phyloP scores from a whole-genome alignment of 495 filamentous ascomycete species.

The Xylaria castorea region DNA sequence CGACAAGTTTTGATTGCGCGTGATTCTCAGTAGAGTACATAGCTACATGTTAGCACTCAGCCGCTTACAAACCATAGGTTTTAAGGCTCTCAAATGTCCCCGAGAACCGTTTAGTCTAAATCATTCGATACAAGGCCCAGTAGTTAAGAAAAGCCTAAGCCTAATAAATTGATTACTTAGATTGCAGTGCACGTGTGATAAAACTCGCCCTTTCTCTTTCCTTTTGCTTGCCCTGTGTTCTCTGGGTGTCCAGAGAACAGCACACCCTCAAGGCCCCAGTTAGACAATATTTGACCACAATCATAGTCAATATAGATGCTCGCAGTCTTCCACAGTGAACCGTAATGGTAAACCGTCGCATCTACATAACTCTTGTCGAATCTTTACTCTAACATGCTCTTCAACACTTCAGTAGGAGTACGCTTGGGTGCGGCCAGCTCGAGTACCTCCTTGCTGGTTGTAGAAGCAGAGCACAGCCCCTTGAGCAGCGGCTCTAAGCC shows the following conservation, averaged over 20 bases:
- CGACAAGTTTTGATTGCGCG: neutral
- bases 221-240: neutral
- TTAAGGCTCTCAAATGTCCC: neutral
- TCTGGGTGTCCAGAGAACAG: neutral
- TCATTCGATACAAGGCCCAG: neutral
- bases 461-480: constrained; percentile 43
- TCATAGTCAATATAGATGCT: neutral
- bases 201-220: neutral
- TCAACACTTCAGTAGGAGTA: constrained; percentile 24
- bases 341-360: neutral
- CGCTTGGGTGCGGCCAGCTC: constrained; percentile 27
- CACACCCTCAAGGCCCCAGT: neutral
- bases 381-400: constrained; percentile 15
- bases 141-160: neutral
- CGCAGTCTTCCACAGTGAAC: neutral
- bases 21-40: neutral
- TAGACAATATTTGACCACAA: neutral
- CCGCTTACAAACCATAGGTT: too few species aligned
- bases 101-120: neutral
- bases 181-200: neutral
- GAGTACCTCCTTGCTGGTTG: constrained; percentile 45
- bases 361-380: too few species aligned
- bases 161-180: neutral
- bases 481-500: constrained; percentile 36
- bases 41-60: neutral